Evolutionary conservation across 2,329 filamentous ascomycete genomes (phyloP).

Genomic region (Penicillium verrucosum): DNA sequence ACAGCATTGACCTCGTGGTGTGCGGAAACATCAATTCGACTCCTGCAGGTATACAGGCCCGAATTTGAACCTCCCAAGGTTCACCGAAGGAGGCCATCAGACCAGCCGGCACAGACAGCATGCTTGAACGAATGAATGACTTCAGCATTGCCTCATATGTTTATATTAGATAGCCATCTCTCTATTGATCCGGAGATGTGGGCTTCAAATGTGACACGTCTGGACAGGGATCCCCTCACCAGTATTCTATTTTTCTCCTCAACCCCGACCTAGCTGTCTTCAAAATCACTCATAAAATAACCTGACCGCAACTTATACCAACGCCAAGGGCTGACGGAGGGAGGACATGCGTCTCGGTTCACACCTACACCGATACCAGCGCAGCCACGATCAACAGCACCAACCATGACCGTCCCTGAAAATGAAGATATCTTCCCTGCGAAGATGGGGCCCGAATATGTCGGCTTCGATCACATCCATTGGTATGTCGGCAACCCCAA

Average conservation of each 20-base stretch:
- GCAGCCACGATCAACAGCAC: background rate
- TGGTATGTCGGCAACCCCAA: conserved; percentile 96
- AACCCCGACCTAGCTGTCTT: background rate
- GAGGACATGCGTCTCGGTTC: background rate
- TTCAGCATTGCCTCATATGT: conserved; percentile 8
- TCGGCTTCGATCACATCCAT: conserved; percentile 79
- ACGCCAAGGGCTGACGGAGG: background rate
- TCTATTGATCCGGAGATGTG: background rate
- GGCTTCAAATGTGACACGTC: conserved; percentile 6
- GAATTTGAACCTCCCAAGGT: background rate
- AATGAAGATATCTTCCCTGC: conserved; percentile 20
- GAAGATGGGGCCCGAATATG: conserved; percentile 22
- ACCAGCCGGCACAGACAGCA: background rate
- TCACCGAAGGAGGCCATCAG: background rate
- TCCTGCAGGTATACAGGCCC: background rate
- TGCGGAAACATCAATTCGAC: background rate
- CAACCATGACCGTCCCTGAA: background rate
- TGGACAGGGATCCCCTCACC: background rate
- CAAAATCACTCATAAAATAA: conserved; percentile 2
- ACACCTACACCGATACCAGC: background rate
- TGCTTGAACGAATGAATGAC: conserved; percentile 6
- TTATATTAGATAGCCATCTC: background rate
- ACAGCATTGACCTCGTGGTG: background rate
- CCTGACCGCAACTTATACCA: background rate
- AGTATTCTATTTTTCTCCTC: background rate